Base-by-base conservation (phyloP, 257 asterid species). In the Ajuga chamaepitys region DNA sequence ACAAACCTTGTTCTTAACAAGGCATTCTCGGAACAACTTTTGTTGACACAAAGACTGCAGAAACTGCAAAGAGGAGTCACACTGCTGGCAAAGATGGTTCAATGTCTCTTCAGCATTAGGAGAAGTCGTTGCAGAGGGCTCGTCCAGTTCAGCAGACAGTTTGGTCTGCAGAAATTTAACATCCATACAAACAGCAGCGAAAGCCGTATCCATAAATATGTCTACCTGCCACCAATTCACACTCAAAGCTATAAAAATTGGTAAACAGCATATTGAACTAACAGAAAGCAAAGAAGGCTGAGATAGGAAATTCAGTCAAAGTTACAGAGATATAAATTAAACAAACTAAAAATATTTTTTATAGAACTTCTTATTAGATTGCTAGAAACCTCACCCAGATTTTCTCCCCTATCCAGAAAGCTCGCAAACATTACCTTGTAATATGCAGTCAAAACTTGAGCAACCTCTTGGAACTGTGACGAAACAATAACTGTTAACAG, bases 11-110 rank as follows among this genome's bases (percentile, higher is more conserved):
- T 94, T 90, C 83, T 83, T 85, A 57, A 94, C 93, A 70, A 91
- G 77, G 56, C 89, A 83, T 74, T 94, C 98, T 37, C 95, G 80
- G 76, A 94, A 88, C 66, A 76, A 63, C 71, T 94, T 94, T 65
- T 90, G 99, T 67, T 90, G 98, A 78, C 96, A 90, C 63, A 88
- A 72, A 46, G 88, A 87, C 74, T 86, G 91, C 64, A 93, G 86
- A 75, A 93, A 89, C 70, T 90, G 97, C 68, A 93, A 79, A 68
- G 99, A 89, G 56, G 95, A 88, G 74, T 89, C 96, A 32, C 99
- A 89, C 77, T 90, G 99, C 81, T 90, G 96, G 88, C 92, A 90
- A 66, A 94, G 90, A 75, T 88, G 88, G 74, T 82, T 82, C 81
- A 88, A 69, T 32, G 79, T 81, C 64, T 86, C 95, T 74, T 82